phyloP scores from a whole-genome alignment of 176 grass and related monocot genomes.

The Avena eriantha region DNA sequence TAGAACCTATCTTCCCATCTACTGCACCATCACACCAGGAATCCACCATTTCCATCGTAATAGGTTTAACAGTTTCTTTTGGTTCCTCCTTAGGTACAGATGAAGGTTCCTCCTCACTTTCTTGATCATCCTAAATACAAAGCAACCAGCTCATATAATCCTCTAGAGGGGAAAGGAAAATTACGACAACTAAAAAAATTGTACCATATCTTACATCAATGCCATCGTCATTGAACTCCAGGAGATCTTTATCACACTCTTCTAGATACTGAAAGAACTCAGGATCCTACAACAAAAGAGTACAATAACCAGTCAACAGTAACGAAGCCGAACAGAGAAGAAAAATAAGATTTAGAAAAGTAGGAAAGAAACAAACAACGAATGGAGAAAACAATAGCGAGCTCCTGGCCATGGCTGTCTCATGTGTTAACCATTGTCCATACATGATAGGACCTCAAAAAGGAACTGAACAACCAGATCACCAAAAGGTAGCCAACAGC shows the following conservation, averaged over 20 bases:
- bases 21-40: conserved; percentile 68
- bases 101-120: conserved; percentile 50
- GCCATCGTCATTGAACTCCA: conserved; percentile 75
- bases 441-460: not conserved
- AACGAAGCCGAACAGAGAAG: not conserved
- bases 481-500: conserved; percentile 15
- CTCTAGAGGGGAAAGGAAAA: conserved; percentile 14
- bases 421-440: conserved; percentile 6
- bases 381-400: not conserved
- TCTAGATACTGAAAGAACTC: conserved; percentile 90
- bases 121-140: conserved; percentile 60
- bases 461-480: not conserved
- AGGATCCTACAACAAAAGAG: conserved; percentile 66
- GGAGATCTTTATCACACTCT: conserved; percentile 74
- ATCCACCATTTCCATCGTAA: conserved; percentile 94
- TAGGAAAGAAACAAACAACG: not conserved
- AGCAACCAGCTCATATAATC: conserved; percentile 26
- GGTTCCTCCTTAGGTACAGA: conserved; percentile 48
- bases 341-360: conserved; percentile 10
- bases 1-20: conserved; percentile 60
- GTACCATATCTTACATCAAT: conserved; percentile 60
- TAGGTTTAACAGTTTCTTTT: conserved; percentile 62
- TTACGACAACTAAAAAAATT: not conserved
- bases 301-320: conserved; percentile 13
- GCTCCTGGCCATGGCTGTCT: not conserved